Evolutionary conservation across 2,329 filamentous ascomycete species (phyloP), one percentile per base, ranked within the genome.

Genomic region (Pseudopyricularia cyperi): DNA sequence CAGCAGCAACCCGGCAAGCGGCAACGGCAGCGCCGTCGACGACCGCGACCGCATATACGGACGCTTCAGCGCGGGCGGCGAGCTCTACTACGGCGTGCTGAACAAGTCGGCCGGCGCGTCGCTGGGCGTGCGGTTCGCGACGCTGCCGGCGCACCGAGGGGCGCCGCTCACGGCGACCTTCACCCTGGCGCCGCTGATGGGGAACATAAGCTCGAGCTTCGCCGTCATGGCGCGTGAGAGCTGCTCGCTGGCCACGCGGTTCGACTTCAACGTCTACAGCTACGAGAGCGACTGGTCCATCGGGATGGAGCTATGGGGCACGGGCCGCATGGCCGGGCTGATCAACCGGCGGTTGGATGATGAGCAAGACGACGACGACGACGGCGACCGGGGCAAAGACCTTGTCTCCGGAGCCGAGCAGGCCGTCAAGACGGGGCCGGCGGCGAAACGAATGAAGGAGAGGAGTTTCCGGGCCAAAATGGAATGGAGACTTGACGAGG

Each of bases 221-320:
- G 87, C 93, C 0, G 87, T 97, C 48, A 85, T 88, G 61, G 91
- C 91, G 2, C 89, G 89, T 3, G 79, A 79, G 33, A 82, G 89
- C 60, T 80, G 95, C 58, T 87, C 89, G 11, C 77, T 98, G 49
- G 93, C 89, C 57, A 94, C 89, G 22, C 82, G 86, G 49, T 91
- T 97, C 69, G 89, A 94, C 63, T 98, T 98, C 69, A 98, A 98
- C 62, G 86, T 96, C 49, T 97, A 96, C 69, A 95, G 89, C 64
- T 98, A 96, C 71, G 93, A 98, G 71, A 95, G 89, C 63, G 87
- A 93, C 54, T 85, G 95, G 74, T 84, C 89, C 26, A 78, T 97
- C 24, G 93, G 93, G 14, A 87, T 89, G 70, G 93, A 98, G 70
- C 72, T 97, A 44, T 98, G 93, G 91, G 82, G 87, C 61, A 84